Conservation (phyloP, 192 early-diverging fungal species). For the Polychytrium aggregatum region DNA sequence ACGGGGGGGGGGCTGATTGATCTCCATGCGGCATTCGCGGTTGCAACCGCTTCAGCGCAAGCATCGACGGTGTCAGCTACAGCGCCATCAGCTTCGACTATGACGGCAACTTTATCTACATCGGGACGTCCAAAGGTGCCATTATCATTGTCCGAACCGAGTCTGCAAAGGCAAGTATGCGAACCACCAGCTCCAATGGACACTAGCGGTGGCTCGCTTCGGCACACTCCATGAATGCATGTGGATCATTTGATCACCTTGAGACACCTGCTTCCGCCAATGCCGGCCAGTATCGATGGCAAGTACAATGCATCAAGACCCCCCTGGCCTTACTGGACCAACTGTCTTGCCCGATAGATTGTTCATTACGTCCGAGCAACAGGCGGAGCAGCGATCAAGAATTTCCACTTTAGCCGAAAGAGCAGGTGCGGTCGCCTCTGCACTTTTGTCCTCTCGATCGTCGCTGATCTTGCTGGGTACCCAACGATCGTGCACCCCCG, state of each 20-base stretch:
- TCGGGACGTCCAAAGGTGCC: slow-evolving; percentile 58
- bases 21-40: too few species aligned
- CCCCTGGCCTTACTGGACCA: background rate
- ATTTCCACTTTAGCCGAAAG: too few species aligned
- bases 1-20: too few species aligned
- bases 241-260: background rate
- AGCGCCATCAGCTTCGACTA: slow-evolving; percentile 5
- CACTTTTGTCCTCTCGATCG: too few species aligned
- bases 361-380: too few species aligned
- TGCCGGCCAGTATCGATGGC: background rate
- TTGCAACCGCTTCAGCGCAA: slow-evolving; percentile 4
- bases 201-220: background rate
- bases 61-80: slow-evolving; percentile 6
- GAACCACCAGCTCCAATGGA: background rate
- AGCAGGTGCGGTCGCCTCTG: too few species aligned
- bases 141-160: slow-evolving; percentile 48
- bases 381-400: too few species aligned
- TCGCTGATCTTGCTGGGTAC: too few species aligned
- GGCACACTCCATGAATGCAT: background rate
- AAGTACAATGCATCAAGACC: background rate
- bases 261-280: background rate
- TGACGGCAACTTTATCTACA: slow-evolving; percentile 25
- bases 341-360: too few species aligned
- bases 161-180: slow-evolving; percentile 38
- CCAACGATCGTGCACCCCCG: background rate